These are phyloP conservation scores for Penicillium chermesinum DNA, from an alignment of 495 filamentous ascomycete genomes.

Conservation along the genomic window DNA sequence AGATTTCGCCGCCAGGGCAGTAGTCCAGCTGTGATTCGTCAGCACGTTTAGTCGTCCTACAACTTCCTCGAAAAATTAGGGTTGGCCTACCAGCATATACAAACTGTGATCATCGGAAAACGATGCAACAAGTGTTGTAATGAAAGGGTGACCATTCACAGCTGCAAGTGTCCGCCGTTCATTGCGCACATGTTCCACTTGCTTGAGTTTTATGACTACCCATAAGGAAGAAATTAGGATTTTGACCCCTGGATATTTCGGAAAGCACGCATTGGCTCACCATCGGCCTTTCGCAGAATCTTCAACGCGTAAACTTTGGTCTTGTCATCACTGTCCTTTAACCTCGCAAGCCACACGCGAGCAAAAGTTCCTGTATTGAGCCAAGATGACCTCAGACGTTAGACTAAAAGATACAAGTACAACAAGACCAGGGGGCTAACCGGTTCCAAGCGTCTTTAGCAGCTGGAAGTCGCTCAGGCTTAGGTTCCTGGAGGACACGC, in stretches of 20 bases:
- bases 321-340: constrained; percentile 54
- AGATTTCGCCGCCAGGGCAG: constrained; percentile 92
- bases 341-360: constrained; percentile 79
- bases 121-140: constrained; percentile 82
- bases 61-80: neutral
- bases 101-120: constrained; percentile 86
- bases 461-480: constrained; percentile 72
- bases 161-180: constrained; percentile 83
- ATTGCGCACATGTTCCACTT: constrained; percentile 95
- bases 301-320: constrained; percentile 87
- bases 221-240: neutral
- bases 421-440: constrained; percentile 36
- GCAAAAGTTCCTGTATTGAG: constrained; percentile 78
- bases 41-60: constrained; percentile 10
- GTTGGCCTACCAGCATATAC: constrained; percentile 74
- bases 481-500: constrained; percentile 49
- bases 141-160: constrained; percentile 90
- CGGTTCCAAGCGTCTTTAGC: constrained; percentile 86
- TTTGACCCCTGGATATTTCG: neutral
- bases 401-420: constrained; percentile 18
- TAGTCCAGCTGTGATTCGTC: constrained; percentile 62
- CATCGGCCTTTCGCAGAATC: constrained; percentile 83
- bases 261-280: constrained; percentile 29
- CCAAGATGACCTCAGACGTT: constrained; percentile 21
- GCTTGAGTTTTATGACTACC: constrained; percentile 88